Percentiles rank a stretch among this genome's conserved stretches.
Conservation (phyloP, 2,329 filamentous ascomycete genomes). For the Pseudophaeomoniella oleicola region DNA sequence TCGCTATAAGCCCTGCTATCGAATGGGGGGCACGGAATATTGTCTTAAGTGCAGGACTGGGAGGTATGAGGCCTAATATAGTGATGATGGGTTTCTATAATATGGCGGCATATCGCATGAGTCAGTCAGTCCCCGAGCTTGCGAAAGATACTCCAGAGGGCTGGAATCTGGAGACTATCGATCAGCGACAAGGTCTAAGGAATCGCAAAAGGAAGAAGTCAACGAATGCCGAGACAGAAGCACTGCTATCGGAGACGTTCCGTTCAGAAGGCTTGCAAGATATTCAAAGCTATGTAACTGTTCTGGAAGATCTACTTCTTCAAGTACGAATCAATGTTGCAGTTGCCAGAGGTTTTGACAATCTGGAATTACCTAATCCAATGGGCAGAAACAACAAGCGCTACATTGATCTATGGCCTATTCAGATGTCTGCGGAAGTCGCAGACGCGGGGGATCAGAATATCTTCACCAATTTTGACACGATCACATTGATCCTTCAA, state of each 20-base stretch:
- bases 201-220: conserved; percentile 6
- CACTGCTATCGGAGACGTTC: conserved; percentile 55
- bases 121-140: conserved; percentile 42
- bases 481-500: conserved; percentile 75
- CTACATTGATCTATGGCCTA: conserved; percentile 81
- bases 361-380: conserved; percentile 53
- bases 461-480: conserved; percentile 80
- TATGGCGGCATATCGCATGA: conserved; percentile 57
- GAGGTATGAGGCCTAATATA: conserved; percentile 81
- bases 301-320: conserved; percentile 67
- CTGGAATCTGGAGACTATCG: conserved; percentile 1
- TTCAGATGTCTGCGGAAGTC: conserved; percentile 82
- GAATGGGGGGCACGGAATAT: conserved; percentile 79
- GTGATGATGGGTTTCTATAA: conserved; percentile 70
- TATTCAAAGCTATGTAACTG: conserved; percentile 62
- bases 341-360: conserved; percentile 66
- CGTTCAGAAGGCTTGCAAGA: conserved; percentile 54
- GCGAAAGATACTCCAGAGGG: conserved; percentile 28
- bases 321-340: conserved; percentile 72
- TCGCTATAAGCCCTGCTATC: conserved; percentile 66
- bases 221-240: conserved; percentile 30
- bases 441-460: conserved; percentile 47
- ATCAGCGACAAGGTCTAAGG: conserved; percentile 3
- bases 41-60: conserved; percentile 65
- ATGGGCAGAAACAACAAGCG: conserved; percentile 49